Percentiles rank a stretch among this genome's conserved stretches.
These are phyloP conservation scores for Dictyostelium intermedium DNA, from an alignment of 78 protist species.

Conservation along the genomic window DNA sequence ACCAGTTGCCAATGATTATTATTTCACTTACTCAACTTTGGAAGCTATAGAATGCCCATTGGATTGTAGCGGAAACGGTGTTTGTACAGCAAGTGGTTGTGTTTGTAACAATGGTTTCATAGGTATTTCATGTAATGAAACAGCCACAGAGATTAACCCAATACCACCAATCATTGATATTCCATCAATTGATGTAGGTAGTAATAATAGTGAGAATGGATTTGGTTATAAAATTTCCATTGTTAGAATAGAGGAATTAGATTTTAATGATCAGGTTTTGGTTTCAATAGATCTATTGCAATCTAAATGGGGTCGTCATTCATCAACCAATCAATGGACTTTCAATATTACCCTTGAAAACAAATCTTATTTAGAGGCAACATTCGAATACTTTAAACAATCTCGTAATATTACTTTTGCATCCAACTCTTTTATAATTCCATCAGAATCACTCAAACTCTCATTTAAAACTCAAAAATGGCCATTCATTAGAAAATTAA, in stretches of 20 bases:
- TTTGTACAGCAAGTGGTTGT: background rate
- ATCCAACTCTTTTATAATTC: background rate
- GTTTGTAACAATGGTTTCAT: background rate
- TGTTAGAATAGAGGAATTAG: background rate
- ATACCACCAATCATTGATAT: background rate
- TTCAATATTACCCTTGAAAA: slow-evolving; percentile 3
- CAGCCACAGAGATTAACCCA: background rate
- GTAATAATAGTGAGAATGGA: background rate
- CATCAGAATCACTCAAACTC: slow-evolving; percentile 10
- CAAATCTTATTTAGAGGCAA: background rate
- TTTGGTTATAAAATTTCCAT: background rate
- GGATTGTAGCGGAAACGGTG: background rate
- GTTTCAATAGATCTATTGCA: background rate
- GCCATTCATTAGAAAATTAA: background rate
- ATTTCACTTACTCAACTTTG: background rate
- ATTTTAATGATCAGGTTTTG: background rate
- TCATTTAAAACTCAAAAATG: background rate
- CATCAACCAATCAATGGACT: background rate
- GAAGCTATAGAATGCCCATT: background rate
- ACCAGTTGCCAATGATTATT: background rate
- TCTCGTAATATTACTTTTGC: background rate
- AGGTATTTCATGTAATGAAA: slow-evolving; percentile 18
- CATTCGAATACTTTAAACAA: slow-evolving; percentile 12
- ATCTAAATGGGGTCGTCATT: background rate
- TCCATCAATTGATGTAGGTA: background rate